phyloP scores from a whole-genome alignment of 2,329 filamentous ascomycete species.

The Penicillium concentricum region DNA sequence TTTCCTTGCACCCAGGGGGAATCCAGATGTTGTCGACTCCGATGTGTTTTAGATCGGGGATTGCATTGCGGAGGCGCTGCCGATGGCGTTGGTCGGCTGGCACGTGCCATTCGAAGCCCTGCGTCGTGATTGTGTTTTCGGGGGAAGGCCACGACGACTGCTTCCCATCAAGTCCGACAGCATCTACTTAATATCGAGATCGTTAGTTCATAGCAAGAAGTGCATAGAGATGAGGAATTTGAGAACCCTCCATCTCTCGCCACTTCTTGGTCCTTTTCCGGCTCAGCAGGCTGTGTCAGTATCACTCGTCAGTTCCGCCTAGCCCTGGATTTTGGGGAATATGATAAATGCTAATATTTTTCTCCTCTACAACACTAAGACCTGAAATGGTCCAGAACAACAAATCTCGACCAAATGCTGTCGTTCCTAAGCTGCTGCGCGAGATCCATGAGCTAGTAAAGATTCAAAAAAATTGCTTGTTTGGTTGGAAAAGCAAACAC shows the following conservation, averaged over 20 bases:
- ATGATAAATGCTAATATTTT: too few species aligned
- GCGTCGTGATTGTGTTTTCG: constrained; percentile 56
- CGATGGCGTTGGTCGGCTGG: constrained; percentile 62
- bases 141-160: constrained; percentile 26
- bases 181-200: constrained; percentile 17
- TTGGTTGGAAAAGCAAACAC: not conserved
- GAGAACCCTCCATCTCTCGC: constrained; percentile 14
- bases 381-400: too few species aligned
- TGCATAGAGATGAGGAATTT: not conserved
- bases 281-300: too few species aligned
- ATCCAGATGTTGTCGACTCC: constrained; percentile 67
- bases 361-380: too few species aligned
- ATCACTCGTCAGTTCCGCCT: too few species aligned
- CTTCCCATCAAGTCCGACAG: constrained; percentile 24
- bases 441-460: not conserved
- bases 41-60: constrained; percentile 57
- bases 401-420: too few species aligned
- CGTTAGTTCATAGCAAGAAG: not conserved
- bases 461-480: not conserved
- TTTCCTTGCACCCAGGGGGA: constrained; percentile 69
- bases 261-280: constrained; percentile 8
- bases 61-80: constrained; percentile 53
- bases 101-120: constrained; percentile 72
- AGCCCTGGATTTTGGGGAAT: too few species aligned
- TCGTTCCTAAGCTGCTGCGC: too few species aligned